Base-by-base conservation (phyloP, 164 flowering plant genomes). In the Houttuynia cordata region DNA sequence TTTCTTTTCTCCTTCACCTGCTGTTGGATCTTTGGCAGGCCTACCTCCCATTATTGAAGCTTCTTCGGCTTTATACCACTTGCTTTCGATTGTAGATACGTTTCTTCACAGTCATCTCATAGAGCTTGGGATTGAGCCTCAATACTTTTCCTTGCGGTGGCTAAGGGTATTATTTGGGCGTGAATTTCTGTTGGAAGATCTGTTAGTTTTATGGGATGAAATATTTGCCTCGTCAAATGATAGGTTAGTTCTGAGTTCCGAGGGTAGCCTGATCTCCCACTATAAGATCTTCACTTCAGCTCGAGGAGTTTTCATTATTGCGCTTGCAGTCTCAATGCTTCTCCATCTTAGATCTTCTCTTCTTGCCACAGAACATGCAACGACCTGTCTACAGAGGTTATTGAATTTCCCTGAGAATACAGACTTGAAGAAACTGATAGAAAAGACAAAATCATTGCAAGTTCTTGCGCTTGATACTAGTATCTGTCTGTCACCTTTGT, bases 61-160 rank as follows among this genome's bases (percentile, higher is more conserved):
- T 61, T 93, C 99, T 56, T 74, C 86, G 52, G 85, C 96, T 24
- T 47, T 90, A 50, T 93, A 90, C 72, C 88, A 83, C 75, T 64
- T 93, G 80, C 88, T 93, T 64, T 86, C 88, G 14, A 57, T 78
- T 57, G 91, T 80, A 24, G 99, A 90, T 79, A 70, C 87, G 30
- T 85, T 96, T 68, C 82, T 93, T 15, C 80, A 89, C 65, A 69
- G 80, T 62, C 99, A 93, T 68, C 85, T 93, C 51, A 77, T 82
- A 56, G 99, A 93, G 69, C 84, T 90, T 51, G 97, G 96, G 21
- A 95, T 87, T 56, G 99, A 93, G 72, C 99, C 99, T 12, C 99
- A 93, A 68, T 93, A 93, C 76, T 93, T 93, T 77, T 81, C 90
- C 2, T 88, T 93, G 37, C 87, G 99, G 4, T 93, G 99, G 99